Evolutionary conservation across 2,329 filamentous ascomycete species (phyloP), one percentile per base, ranked within the genome.

Genomic region (Fonsecaea pedrosoi): DNA sequence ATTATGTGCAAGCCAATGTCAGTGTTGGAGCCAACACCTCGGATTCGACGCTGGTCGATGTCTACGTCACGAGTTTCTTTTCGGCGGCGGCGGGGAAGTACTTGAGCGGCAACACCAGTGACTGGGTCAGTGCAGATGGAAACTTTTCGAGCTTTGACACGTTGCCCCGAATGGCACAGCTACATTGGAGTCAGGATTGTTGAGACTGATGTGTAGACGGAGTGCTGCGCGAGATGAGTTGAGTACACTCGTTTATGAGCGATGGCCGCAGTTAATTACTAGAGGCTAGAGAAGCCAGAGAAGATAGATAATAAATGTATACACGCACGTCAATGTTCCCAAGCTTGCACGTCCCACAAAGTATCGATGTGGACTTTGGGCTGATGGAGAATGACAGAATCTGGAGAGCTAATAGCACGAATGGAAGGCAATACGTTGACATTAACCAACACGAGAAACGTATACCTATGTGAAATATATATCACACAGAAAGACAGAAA

Each of bases 1-100:
- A 75, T 42, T 73, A 77, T 55, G 66, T 77, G 15, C 74, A 77
- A 64, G 76, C 73, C n/a, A 77, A 77, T 50, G 74, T 73, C 18
- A 71, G 70, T 13, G 64, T 66, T 15, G 38, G 48, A 6, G 54
- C 66, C 6, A 66, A 68, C 57, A 62, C 64, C 3, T 48, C 59
- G n/a, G 66, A 71, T 35, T 42, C 50, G 8, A 69, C 66, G 2
- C 50, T 70, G 8, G 68, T 72, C 10, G 70, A 72, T 42, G 70
- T 72, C 38, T 72, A 72, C 45, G 70, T 54, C 12, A 70, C 69
- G 38, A 67, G 64, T 45, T 72, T 69, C 65, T 72, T 72, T 60
- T 62, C 70, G 2, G 54, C 64, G 3, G 68, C 68, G 1, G 70
- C 69, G 10, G 68, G 21, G 6, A 65, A 69, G 50, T 70, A 70